phyloP scores from a whole-genome alignment of 2,329 filamentous ascomycete species.

The Penicillium occitanis region DNA sequence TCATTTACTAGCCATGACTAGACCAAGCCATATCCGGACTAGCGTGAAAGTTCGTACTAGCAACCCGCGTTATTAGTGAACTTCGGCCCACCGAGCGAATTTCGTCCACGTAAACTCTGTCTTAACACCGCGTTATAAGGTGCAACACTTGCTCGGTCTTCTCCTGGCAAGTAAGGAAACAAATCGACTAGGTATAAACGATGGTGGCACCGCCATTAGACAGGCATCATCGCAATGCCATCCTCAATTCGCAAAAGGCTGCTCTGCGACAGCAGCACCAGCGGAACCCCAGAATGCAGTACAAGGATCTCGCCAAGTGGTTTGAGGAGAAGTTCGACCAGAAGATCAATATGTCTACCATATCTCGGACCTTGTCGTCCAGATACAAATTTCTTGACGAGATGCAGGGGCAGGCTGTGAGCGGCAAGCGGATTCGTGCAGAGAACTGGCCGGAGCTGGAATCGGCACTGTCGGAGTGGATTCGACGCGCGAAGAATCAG shows the following conservation, averaged over 20 bases:
- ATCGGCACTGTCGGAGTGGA: constrained; percentile 7
- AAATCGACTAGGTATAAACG: neutral
- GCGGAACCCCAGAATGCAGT: neutral
- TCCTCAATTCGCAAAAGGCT: constrained; percentile 14
- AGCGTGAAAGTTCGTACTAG: neutral
- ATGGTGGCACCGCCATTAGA: neutral
- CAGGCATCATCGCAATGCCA: constrained; percentile 12
- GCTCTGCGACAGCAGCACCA: constrained; percentile 3
- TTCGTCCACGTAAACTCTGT: neutral
- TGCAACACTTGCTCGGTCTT: neutral
- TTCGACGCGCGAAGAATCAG: constrained; percentile 13
- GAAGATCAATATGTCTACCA: constrained; percentile 11
- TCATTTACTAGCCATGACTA: neutral
- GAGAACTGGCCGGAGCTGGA: constrained; percentile 17
- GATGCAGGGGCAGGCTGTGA: neutral
- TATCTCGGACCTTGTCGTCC: constrained; percentile 11
- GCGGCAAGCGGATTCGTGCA: constrained; percentile 1
- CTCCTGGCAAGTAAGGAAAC: no score
- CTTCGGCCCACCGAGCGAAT: neutral
- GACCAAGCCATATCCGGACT: neutral
- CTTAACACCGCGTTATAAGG: constrained; percentile 14
- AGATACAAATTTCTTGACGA: constrained; percentile 8
- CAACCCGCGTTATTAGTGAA: constrained; percentile 15
- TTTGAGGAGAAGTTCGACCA: constrained; percentile 11
- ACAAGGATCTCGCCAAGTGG: constrained; percentile 12